Base-by-base conservation (phyloP, 139 green algal species). In the Chlamydomonas sphaeroides region DNA sequence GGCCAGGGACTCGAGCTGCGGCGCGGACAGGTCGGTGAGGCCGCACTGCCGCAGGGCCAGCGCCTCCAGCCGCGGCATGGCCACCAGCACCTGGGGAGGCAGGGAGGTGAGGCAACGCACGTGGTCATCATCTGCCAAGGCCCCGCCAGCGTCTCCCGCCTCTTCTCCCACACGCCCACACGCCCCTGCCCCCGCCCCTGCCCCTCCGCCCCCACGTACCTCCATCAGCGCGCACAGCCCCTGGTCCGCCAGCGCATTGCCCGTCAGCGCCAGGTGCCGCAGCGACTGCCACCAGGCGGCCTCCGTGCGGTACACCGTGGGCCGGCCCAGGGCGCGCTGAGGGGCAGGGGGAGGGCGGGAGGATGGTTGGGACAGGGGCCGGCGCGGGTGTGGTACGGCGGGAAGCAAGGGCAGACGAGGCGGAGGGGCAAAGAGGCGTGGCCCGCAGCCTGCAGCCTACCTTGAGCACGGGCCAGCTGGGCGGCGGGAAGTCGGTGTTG, bases 21-120 rank as follows among this genome's bases (percentile, higher is more conserved):
- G 84, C n/a, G 84, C 71, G n/a, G 76, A 82, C 63, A 83, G 75
- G 45, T 88, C 84, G 8, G 84, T 83, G 0, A 88, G 53, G 42
- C 78, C 72, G 42, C 51, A 61, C 51, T 88, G 84, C 7, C 71
- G 49, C 62, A 88, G 42, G 1, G 32, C 66, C 56, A 88, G 63
- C 17, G 14, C 30, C 14, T 66, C 15, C 49, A 88, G 63, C 2
- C 62, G 39, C 5, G 63, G 65, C 78, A 88, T 83, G 26, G 3
- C 45, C 11, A 42, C 42, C 32, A 83, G 76, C 17, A 83, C 76
- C 76, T 83, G 76, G 51, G 53, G n/a, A 23, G 65, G 65, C 20
- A 56, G 62, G 62, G 26, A 3, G 32, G 32, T 7, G 45, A 14
- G 14, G 45, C 45, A 53, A 14, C 45, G 45, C n/a, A n/a, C n/a